Evolutionary conservation across 2,329 filamentous ascomycete genomes (phyloP).

Genomic region (Plectosphaerella sp.): DNA sequence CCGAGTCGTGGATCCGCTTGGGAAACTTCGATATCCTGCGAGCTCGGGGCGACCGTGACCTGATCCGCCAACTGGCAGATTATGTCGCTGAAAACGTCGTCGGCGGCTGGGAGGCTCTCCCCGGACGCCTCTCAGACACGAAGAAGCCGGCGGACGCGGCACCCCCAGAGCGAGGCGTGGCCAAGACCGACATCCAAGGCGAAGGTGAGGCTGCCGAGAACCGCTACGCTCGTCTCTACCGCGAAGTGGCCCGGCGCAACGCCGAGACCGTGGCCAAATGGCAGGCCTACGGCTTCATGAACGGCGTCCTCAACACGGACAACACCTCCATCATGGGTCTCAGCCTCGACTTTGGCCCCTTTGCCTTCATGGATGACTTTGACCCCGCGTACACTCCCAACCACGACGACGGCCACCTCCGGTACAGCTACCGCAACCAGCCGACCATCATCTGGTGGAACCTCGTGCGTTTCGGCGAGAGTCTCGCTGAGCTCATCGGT

Average conservation of each 20-base stretch:
- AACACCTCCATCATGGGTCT: constrained; percentile 90
- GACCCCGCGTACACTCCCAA: constrained; percentile 94
- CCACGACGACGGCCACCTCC: constrained; percentile 82
- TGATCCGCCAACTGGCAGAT: constrained; percentile 70
- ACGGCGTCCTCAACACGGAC: constrained; percentile 95
- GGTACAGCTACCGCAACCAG: constrained; percentile 92
- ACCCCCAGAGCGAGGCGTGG: constrained; percentile 46
- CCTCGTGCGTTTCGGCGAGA: constrained; percentile 83
- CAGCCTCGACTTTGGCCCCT: constrained; percentile 91
- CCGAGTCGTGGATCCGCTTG: constrained; percentile 84
- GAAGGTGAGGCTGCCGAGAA: constrained; percentile 70
- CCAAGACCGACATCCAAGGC: constrained; percentile 60
- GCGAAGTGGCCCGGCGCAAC: constrained; percentile 81
- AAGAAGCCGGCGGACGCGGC: constrained; percentile 41
- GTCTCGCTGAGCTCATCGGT: constrained; percentile 82
- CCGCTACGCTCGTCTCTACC: constrained; percentile 79
- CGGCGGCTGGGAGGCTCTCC: constrained; percentile 80
- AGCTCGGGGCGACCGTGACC: constrained; percentile 69
- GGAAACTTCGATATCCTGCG: constrained; percentile 96
- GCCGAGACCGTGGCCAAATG: constrained; percentile 85
- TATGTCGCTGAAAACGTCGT: constrained; percentile 88
- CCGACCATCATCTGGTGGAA: constrained; percentile 99
- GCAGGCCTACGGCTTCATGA: constrained; percentile 99
- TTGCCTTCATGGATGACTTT: constrained; percentile 97
- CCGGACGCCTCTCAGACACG: constrained; percentile 51